Conservation (phyloP, 495 filamentous ascomycete species). For the Penicillium arizonense region DNA sequence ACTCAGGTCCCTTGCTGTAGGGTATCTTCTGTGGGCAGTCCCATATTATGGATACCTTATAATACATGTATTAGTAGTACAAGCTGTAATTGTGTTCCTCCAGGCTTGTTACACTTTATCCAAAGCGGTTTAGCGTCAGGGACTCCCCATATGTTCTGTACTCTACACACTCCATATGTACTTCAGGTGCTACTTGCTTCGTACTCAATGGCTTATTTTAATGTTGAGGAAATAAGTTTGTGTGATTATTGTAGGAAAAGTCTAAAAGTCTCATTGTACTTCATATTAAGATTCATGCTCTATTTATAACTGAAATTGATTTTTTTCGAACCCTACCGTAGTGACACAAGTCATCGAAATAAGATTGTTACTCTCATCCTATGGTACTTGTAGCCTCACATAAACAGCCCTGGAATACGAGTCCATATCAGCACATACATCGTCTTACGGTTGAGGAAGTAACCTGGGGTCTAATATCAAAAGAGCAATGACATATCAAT, state of each 20-base stretch:
- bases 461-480: not conserved
- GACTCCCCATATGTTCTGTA: conserved; percentile 9
- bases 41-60: not conserved
- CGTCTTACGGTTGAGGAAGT: not conserved
- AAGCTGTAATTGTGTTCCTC: conserved; percentile 2
- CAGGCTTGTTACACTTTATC: conserved; percentile 1
- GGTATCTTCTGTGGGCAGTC: not conserved
- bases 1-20: not conserved
- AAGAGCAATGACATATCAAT: no score
- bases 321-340: not conserved
- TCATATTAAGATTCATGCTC: not conserved
- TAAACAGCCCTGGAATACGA: no score
- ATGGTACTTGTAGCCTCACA: no score
- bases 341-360: not conserved
- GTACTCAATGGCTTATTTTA: not conserved
- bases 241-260: no score
- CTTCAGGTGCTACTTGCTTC: no score
- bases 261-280: no score
- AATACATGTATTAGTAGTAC: conserved; percentile 2
- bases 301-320: conserved; percentile 1
- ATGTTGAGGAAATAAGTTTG: no score
- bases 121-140: conserved; percentile 21
- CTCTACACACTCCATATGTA: not conserved
- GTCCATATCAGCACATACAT: no score
- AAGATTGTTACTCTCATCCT: not conserved